phyloP scores from a whole-genome alignment of 768 basidiomycete species.

The Porphyrellus cyaneotinctus region DNA sequence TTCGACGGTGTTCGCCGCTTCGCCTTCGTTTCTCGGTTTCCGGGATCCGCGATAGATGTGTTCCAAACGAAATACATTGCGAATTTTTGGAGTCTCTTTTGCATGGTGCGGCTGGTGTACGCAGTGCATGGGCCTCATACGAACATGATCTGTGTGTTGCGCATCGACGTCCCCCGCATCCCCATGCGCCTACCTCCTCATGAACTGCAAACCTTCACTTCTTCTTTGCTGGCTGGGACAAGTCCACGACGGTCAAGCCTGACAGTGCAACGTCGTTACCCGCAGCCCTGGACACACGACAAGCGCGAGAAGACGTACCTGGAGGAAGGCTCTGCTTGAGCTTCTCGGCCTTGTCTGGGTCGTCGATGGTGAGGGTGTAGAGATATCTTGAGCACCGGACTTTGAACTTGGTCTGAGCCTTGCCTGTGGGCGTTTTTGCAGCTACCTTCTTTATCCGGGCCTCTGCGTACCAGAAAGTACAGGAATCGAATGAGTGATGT shows the following conservation, averaged over 20 bases:
- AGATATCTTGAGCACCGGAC: constrained; percentile 94
- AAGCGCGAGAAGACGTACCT: constrained; percentile 51
- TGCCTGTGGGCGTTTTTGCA: constrained; percentile 61
- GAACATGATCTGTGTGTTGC: constrained; percentile 14
- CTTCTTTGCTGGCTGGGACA: constrained; percentile 60
- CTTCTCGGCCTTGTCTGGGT: constrained; percentile 98
- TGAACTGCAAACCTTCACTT: constrained; percentile 48
- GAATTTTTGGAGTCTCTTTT: constrained; percentile 10
- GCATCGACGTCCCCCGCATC: constrained; percentile 1
- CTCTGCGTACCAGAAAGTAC: constrained; percentile 48
- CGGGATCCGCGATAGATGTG: too few relatives aligned
- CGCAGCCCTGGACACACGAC: background rate
- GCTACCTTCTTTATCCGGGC: constrained; percentile 96
- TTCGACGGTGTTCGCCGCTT: too few relatives aligned
- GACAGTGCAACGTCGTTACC: background rate
- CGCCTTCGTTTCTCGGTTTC: too few relatives aligned
- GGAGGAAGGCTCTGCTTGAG: constrained; percentile 93
- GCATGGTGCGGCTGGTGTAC: constrained; percentile 16
- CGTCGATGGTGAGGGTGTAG: constrained; percentile 95
- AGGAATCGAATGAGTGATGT: background rate
- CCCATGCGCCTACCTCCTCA: background rate
- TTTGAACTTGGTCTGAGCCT: constrained; percentile 95
- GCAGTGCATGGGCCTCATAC: constrained; percentile 20
- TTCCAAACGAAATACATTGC: background rate
- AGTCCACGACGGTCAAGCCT: constrained; percentile 73